Base-by-base conservation (phyloP, 108 stramenopile genomes). In the Stephanodiscus triporus region DNA sequence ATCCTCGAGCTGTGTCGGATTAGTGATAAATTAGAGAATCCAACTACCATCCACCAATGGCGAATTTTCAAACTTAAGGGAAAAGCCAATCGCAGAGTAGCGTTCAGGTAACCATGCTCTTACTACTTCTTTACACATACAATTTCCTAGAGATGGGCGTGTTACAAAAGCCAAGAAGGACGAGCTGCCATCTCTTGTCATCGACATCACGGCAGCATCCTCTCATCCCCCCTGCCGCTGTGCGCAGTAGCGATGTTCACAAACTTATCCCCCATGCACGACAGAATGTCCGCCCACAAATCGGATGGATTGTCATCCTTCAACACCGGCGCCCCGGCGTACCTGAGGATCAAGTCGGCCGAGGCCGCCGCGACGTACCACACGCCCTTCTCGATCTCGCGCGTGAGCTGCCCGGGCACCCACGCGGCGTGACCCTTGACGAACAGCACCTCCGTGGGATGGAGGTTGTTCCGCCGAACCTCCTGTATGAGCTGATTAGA, bases 401-500 rank as follows among this genome's bases (percentile, higher is more conserved):
- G 86, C 13, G 77, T 65, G 27, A 95, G 78, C 71, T 95, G 94
- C 55, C 89, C 88, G 5, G 94, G 88, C 26, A 95, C 89, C 94
- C 94, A 95, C 14, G 88, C 91, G 3, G 91, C 89, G 69, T 92
- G 94, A 9, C 94, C 94, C 81, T 92, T 92, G 36, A 92, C 89
- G 78, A 95, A 95, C 29, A 95, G 84, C 2, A 89, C 91, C 34
- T 92, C 73, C 6, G 65, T 54, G 16, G 89, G 89, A 32, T 77
- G 71, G 23, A 95, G 81, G 27, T 88, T 78, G 36, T 85, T 70
- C 36, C 80, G 69, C 9, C 91, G 87, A 16, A 95, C 91, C 63
- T 91, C 88, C 30, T 78, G 82, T 89, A 92, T 91, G 30, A 95
- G 81, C 55, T 92, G 85, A 73, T 85, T 84, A 0, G 91, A 92